Conservation (phyloP, 2,329 filamentous ascomycete genomes). For the Nannizziopsis arthrosporioides region DNA sequence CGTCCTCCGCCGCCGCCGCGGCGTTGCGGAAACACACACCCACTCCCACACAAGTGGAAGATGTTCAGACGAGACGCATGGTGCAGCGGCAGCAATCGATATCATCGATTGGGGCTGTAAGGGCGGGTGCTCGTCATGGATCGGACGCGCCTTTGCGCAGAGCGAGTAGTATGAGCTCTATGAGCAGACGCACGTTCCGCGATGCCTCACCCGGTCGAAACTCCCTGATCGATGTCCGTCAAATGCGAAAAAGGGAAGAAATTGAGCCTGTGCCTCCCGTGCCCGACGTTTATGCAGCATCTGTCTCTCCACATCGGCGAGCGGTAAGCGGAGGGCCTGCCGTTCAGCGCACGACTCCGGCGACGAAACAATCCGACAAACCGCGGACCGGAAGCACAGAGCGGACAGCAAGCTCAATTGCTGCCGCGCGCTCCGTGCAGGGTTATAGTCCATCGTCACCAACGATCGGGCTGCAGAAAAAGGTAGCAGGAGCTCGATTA, state of each 20-base stretch:
- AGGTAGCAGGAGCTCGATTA: constrained; percentile 35
- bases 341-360: constrained; percentile 36
- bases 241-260: constrained; percentile 38
- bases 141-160: constrained; percentile 45
- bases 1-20: constrained; percentile 74
- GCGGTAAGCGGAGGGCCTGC: constrained; percentile 42
- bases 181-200: constrained; percentile 81
- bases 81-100: constrained; percentile 58
- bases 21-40: constrained; percentile 68
- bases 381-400: constrained; percentile 8
- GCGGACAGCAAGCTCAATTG: neutral
- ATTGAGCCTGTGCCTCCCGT: constrained; percentile 60
- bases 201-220: constrained; percentile 52
- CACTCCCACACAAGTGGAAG: constrained; percentile 65
- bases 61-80: constrained; percentile 80
- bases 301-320: constrained; percentile 29
- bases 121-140: constrained; percentile 31
- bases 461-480: constrained; percentile 29
- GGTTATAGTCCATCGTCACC: constrained; percentile 22
- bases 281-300: constrained; percentile 40
- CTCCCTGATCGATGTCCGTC: constrained; percentile 28
- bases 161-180: constrained; percentile 61
- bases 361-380: constrained; percentile 29
- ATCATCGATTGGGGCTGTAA: constrained; percentile 51
- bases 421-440: neutral